Conservation (phyloP, 495 filamentous ascomycete species). For the Xylaria sp. region DNA sequence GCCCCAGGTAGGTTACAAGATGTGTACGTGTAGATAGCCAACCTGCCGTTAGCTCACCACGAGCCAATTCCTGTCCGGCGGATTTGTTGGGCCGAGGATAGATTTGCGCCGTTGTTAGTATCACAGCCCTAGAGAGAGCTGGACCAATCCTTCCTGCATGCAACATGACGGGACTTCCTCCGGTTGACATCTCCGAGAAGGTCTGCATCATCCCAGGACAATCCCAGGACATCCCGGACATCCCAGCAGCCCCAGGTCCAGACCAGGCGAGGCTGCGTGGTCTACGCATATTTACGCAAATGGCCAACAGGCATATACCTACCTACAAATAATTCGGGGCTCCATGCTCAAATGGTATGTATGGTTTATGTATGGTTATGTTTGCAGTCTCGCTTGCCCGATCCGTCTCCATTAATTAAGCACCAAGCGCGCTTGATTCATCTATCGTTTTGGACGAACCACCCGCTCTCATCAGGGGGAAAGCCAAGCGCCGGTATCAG, state of each 20-base stretch:
- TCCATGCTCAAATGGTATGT: background rate
- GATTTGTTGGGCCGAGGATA: background rate
- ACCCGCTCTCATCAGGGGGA: background rate
- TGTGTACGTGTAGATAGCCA: no score
- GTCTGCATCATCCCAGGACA: background rate
- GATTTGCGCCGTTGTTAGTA: background rate
- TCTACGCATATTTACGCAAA: background rate
- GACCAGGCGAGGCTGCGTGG: background rate
- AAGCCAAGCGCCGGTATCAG: background rate
- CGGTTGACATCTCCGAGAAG: conserved; percentile 22
- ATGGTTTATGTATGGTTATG: no score
- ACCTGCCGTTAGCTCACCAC: background rate
- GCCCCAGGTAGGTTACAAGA: background rate
- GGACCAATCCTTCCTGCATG: conserved; percentile 14
- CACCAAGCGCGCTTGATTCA: background rate
- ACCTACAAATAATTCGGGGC: background rate
- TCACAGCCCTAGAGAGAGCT: background rate
- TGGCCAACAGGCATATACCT: background rate
- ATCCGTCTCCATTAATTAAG: background rate
- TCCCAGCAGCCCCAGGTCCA: conserved; percentile 4
- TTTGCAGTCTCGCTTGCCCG: background rate
- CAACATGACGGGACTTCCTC: conserved; percentile 9
- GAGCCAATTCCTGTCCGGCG: background rate
- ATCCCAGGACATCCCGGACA: background rate
- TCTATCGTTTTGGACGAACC: background rate